Evolutionary conservation across 225 moss, liverwort and hornwort genomes (phyloP).

Genomic region (Marchantia polymorpha): DNA sequence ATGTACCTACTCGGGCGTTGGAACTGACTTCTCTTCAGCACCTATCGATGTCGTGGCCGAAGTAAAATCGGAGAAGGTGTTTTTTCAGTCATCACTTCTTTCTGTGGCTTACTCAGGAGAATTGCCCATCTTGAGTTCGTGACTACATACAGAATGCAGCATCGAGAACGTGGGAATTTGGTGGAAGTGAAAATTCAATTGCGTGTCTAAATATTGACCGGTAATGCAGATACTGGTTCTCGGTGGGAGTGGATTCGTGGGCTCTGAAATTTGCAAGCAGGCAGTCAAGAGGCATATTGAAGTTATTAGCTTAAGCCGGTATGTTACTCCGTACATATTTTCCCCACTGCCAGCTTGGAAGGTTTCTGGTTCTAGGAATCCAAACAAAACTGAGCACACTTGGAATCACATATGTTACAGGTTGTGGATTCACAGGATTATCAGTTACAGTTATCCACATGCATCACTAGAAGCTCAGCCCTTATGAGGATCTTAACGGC

Average conservation of each 20-base stretch:
- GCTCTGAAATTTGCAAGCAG: constrained; percentile 66
- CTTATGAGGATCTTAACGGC: no score
- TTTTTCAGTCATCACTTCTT: background rate
- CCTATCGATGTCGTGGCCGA: constrained; percentile 47
- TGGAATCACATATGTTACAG: no score
- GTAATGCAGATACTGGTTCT: constrained; percentile 73
- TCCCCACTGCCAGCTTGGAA: no score
- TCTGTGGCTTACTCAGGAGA: background rate
- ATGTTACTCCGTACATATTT: background rate
- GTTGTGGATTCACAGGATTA: no score
- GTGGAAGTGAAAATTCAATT: background rate
- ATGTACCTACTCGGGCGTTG: constrained; percentile 31
- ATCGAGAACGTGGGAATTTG: background rate
- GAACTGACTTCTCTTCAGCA: constrained; percentile 30
- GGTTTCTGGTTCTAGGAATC: no score
- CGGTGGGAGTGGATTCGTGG: constrained; percentile 96
- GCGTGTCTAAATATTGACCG: background rate
- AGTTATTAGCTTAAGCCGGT: constrained; percentile 86
- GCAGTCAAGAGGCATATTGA: constrained; percentile 64
- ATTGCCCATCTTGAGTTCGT: background rate
- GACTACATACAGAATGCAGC: background rate
- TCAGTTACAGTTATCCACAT: no score
- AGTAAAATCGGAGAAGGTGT: constrained; percentile 42
- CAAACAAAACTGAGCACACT: no score
- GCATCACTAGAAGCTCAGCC: no score